Base-by-base conservation (phyloP, 176 grass and related monocot species). In the Triticum turgidum region DNA sequence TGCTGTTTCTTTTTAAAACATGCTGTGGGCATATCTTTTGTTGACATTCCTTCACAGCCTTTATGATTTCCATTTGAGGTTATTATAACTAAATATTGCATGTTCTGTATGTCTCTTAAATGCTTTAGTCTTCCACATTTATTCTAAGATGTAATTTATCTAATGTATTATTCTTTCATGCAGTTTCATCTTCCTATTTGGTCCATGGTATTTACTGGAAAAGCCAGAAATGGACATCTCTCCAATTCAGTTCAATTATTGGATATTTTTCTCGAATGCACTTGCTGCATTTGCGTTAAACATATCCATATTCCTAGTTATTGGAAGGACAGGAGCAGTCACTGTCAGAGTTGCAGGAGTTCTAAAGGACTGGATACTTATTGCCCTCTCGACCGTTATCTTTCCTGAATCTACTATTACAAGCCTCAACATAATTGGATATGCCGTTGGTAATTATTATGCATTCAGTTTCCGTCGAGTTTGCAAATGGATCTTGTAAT, bases 351-450 rank as follows among this genome's bases (percentile, higher is more conserved):
- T 99, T 87, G 97, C 94, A 78, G 97, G 97, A 45, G 97, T 99
- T 93, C 85, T 99, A 52, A 99, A 99, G 89, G 97, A 99, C 84
- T 99, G 97, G 97, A 99, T 99, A 92, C 83, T 99, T 63, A 96
- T 99, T 87, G 94, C 97, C 64, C 94, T 99, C 79, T 96, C 97
- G 65, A 99, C 97, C 29, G 78, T 99, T 89, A 92, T 99, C 67
- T 99, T 99, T 89, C 97, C 97, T 64, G 97, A 99, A 90, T 99
- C 97, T 27, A 61, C 86, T 33, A 99, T 99, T 84, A 99, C 97
- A 29, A 93, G 94, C 45, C 94, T 99, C 84, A 99, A 99, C 90
- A 96, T 99, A 91, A 97, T 90, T 88, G 97, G 97, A 80, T 99
- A 99, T 35, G 97, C 91, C 34, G 92, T 99, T 89, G 97, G 97